Evolutionary conservation across 2,329 filamentous ascomycete genomes (phyloP), one percentile per base, ranked within the genome.

Genomic region (Leptographium lundbergii): DNA sequence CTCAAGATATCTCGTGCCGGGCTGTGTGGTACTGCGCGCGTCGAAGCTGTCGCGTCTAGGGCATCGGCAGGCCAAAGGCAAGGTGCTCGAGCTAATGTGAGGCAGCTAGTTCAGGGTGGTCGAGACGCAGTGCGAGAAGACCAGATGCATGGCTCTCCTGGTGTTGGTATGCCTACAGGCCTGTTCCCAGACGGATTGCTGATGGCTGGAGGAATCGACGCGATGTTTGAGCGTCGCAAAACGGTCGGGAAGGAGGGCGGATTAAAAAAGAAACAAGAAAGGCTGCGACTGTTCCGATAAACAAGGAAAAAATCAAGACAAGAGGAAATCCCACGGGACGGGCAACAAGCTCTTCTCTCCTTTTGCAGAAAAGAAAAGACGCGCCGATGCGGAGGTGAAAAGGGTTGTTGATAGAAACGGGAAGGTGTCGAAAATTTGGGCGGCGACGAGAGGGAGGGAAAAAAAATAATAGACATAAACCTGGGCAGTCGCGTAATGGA

Each of bases 361-460:
- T 55, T 27, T 50, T 59, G 22, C 32, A 54, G 10, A 9, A 19
- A 57, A 57, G 29, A 29, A 57, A 51, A 39, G 55, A 57, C 47
- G 56, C 45, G 56, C 47, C 56, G 56, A 11, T 29, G 56, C 25
- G 19, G 54, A 32, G 48, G 10, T 22, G 36, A 45, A 57, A 42
- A 36, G 50, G 34, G 50, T 58, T 13, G 32, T 19, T 9, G 29
- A 14, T 25, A 10, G 19, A 45, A 47, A 58, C 24, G 39, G 32
- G 14, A 53, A 48, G 36, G 57, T 52, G 51, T 32, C 34, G 19
- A 36, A 54, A 48, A 32, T 45, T 57, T 58, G 50, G 57, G 57
- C 51, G 51, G 51, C 39, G 36, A 36, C 50, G 36, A 58, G 36
- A 48, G 27, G 36, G 36, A 45, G 39, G 39, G 17, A 45, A 45